A percentile compares a stretch with the other conserved stretches of the same genome.
phyloP scores from a whole-genome alignment of 345 rosid species.

The Adansonia digitata region DNA sequence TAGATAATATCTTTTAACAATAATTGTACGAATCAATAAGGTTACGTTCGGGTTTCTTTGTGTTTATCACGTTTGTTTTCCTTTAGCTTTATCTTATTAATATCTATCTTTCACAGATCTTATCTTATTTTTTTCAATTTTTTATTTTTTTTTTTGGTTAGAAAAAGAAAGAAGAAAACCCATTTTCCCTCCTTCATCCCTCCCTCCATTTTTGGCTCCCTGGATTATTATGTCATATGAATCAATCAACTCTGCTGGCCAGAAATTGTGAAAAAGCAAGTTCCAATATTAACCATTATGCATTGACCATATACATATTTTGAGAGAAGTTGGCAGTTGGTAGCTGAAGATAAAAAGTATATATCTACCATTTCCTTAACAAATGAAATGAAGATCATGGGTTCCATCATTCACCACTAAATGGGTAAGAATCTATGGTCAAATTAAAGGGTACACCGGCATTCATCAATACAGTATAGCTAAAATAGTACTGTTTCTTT shows the following conservation, averaged over 20 bases:
- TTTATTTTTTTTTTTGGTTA: neutral
- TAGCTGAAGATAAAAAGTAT: neutral
- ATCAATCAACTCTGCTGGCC: slow-evolving; percentile 1
- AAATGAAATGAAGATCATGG: slow-evolving; percentile 7
- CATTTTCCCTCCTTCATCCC: too few relatives aligned
- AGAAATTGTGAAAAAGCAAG: neutral
- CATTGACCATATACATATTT: neutral
- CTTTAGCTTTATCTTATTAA: neutral
- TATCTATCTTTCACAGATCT: neutral
- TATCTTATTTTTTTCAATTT: neutral
- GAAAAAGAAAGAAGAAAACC: too few relatives aligned
- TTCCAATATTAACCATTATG: neutral
- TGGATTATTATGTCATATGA: neutral
- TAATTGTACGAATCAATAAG: too few relatives aligned
- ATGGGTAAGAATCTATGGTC: neutral
- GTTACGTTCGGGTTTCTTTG: too few relatives aligned
- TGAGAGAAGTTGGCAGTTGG: neutral
- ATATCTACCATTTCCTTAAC: neutral
- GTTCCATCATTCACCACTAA: neutral
- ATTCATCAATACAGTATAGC: neutral
- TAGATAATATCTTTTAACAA: too few relatives aligned
- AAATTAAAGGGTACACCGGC: neutral
- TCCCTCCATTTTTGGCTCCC: neutral
- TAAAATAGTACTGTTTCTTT: neutral
- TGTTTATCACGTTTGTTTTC: slow-evolving; percentile 9